Evolutionary conservation across 257 asterid genomes (phyloP), one percentile per base, ranked within the genome.

Genomic region (Plantago major): DNA sequence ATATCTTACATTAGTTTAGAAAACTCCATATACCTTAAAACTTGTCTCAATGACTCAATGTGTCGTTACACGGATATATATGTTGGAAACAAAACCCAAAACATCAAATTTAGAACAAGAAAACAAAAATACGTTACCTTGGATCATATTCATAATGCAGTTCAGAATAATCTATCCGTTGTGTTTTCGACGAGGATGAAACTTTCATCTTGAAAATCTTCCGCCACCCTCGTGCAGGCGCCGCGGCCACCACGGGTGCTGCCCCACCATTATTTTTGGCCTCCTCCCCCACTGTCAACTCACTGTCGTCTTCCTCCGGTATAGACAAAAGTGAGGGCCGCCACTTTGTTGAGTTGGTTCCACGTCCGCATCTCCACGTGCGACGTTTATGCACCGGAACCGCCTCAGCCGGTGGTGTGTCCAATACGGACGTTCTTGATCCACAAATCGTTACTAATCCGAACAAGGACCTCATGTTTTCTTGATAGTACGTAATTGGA

Each of bases 321-420:
- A 80, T 80, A n/a, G 86, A 68, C 38, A 80, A 44, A 26, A 80
- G 78, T 59, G 81, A 67, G 1, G 86, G 86, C 49, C 53, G 66
- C 86, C 86, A 80, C 11, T 72, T 71, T 4, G 33, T 57, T 65
- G 58, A 42, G 18, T 62, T 46, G 42, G 8, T 44, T 18, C 57
- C 71, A 67, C 62, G 47, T 47, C 50, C 71, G 44, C 68, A 74
- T 50, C 81, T 58, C 82, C n/a, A n/a, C n/a, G n/a, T n/a, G n/a
- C n/a, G n/a, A n/a, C n/a, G n/a, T n/a, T n/a, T n/a, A n/a, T n/a
- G n/a, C n/a, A n/a, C n/a, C n/a, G n/a, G n/a, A n/a, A n/a, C n/a
- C n/a, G n/a, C n/a, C n/a, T n/a, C n/a, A n/a, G n/a, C n/a, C n/a
- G n/a, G n/a, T n/a, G n/a, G n/a, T n/a, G n/a, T n/a, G n/a, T n/a